Conservation (phyloP, 2,329 filamentous ascomycete species). For the Pyrenochaeta sp. region DNA sequence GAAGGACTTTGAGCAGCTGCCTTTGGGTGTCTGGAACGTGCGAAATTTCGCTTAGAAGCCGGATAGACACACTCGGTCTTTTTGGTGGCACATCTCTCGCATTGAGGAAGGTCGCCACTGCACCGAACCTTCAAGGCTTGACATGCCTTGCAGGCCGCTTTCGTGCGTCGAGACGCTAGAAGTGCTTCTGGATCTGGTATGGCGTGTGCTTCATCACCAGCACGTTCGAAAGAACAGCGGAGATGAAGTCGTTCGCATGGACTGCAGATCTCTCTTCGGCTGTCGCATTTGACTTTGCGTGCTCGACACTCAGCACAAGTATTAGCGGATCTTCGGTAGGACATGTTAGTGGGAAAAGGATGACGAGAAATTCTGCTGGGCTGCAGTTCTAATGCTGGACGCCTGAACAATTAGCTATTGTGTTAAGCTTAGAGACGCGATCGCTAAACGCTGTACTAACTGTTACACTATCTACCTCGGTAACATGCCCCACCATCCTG, state of each 20-base stretch:
- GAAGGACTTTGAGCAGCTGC: neutral
- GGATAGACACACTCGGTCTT: neutral
- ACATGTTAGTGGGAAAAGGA: neutral
- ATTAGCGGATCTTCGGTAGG: neutral
- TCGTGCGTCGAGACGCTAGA: neutral
- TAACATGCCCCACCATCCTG: no score
- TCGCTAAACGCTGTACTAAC: no score
- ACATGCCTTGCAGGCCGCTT: neutral
- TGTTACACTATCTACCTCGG: no score
- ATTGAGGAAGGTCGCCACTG: neutral
- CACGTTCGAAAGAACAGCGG: neutral
- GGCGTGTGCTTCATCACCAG: neutral
- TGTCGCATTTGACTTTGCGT: slow-evolving; percentile 4
- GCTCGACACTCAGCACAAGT: slow-evolving; percentile 4
- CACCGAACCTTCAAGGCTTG: neutral
- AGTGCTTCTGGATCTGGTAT: neutral
- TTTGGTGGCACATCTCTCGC: neutral
- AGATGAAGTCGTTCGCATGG: slow-evolving; percentile 1
- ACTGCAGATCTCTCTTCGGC: slow-evolving; percentile 2
- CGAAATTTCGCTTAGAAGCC: neutral
- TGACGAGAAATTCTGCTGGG: neutral
- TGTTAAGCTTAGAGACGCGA: no score
- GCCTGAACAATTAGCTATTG: no score
- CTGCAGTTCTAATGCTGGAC: no score
- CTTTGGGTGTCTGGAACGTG: neutral